Base-by-base conservation (phyloP, 257 asterid genomes). In the Voacanga thouarsii region DNA sequence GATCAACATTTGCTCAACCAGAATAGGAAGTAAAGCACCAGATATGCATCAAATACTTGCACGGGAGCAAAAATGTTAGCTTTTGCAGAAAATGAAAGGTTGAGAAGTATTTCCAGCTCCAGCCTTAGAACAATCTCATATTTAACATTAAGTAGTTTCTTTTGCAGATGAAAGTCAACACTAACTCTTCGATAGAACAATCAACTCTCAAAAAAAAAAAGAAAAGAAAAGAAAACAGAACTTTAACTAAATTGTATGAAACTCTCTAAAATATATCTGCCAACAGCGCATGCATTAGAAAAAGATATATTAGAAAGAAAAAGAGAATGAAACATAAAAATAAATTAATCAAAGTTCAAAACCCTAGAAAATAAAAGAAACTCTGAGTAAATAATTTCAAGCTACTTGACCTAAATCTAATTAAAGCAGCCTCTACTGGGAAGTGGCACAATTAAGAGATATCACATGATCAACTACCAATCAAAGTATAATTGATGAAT, bases 1-100 rank as follows among this genome's bases (percentile, higher is more conserved):
- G 65, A 73, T 77, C 51, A 83, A 49, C 19, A 82, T 72, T 72
- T 28, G 28, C 50, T 50, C 6, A 69, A 53, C 63, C 44, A 30
- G n/a, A 71, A 72, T 14, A 43, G 72, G n/a, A 23, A 51, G 21
- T 71, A 55, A 45, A 68, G 4, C 26, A 74, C 5, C 9, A 41
- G 26, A 24, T 16, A 37, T 44, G 64, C 57, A 72, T 7, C 45
- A 78, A 78, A 15, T 50, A 55, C 57, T 37, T 45, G 26, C 55
- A 43, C 15, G 8, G 37, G 50, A 50, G 23, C 30, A 28, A 12
- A 51, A 24, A n/a, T 14, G 18, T 66, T 26, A 68, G 55, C 12
- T 47, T 51, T 39, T 23, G 37, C 26, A 56, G 43, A 14, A 18
- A 23, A 71, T 59, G 50, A 59, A 43, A 71, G 43, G 1, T 37